Evolutionary conservation across 2,329 filamentous ascomycete species (phyloP), one percentile per base, ranked within the genome.

Genomic region (Phyllosticta citriasiana): DNA sequence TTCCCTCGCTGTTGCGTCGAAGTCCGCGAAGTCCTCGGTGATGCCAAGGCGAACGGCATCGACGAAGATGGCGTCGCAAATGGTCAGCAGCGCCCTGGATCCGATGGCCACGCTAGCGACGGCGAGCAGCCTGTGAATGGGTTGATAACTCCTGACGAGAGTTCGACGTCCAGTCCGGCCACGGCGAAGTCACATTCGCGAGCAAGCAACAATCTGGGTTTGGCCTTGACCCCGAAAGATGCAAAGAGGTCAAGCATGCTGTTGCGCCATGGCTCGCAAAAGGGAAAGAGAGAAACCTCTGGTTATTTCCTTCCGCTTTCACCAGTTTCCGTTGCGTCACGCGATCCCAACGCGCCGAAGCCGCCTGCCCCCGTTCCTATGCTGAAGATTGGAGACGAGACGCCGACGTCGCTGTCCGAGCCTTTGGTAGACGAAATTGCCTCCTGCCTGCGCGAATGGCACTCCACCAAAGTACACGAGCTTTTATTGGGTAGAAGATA

Each of bases 341-440:
- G 87, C 64, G 84, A 91, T 67, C 85, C 86, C 1, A 80, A 84
- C 70, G 83, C 79, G 25, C 85, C 86, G 10, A 91, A 90, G 67
- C 94, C 93, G 30, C 84, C 91, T 10, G 95, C 95, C 10, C 94
- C 94, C 0, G 92, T 99, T 8, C 94, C 94, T 4, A 94, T 97
- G 88, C 82, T 99, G 59, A 96, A 97, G 74, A 93, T 99, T 72
- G 94, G 94, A 62, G 94, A 99, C 70, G 94, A 99, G 77, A 96
- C 91, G 1, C 90, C 92, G 1, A 96, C 91, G 0, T 97, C 91
- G 5, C 80, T 84, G 16, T 86, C 89, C 8, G 95, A 99, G 72
- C 94, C 94, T 2, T 76, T 99, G 64, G 92, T 99, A 25, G 94
- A 99, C 74, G 94, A 99, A 74, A 97, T 99, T 68, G 92, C 94